Conservation (phyloP, 1,139 yeast species). For the Yamadazyma triangularis region DNA sequence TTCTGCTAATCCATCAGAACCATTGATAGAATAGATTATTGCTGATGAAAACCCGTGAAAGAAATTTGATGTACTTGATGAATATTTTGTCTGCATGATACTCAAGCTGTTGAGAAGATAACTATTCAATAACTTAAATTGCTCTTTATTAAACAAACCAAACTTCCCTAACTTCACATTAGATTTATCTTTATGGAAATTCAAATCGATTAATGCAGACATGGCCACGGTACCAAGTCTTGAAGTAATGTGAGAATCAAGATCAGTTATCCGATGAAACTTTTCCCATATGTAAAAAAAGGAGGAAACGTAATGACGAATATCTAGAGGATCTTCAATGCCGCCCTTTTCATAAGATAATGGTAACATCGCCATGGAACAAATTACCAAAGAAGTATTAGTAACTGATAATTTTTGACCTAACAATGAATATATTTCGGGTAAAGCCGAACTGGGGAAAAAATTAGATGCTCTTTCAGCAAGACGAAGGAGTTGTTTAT, state of each 20-base stretch:
- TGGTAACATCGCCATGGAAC: constrained; percentile 58
- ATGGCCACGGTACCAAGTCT: constrained; percentile 62
- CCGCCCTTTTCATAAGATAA: constrained; percentile 17
- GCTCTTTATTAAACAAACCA: constrained; percentile 64
- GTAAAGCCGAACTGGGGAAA: constrained; percentile 34
- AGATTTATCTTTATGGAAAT: constrained; percentile 18
- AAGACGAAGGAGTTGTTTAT: constrained; percentile 37
- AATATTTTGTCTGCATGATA: constrained; percentile 37
- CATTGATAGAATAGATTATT: constrained; percentile 61
- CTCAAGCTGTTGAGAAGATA: constrained; percentile 52
- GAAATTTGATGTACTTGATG: constrained; percentile 37
- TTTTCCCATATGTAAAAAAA: constrained; percentile 74
- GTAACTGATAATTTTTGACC: constrained; percentile 51
- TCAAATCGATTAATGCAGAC: constrained; percentile 34
- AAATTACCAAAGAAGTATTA: constrained; percentile 55
- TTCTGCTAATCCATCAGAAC: constrained; percentile 33
- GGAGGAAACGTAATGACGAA: constrained; percentile 56
- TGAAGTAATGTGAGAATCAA: constrained; percentile 66
- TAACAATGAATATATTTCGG: constrained; percentile 32
- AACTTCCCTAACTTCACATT: constrained; percentile 23
- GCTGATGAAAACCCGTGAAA: constrained; percentile 60
- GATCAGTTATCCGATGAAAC: constrained; percentile 50
- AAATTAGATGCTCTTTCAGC: constrained; percentile 47
- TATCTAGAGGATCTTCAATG: constrained; percentile 28
- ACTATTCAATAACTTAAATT: constrained; percentile 55